Percentiles rank a stretch among this genome's conserved stretches.
Evolutionary conservation across 2,329 filamentous ascomycete species (phyloP).

Genomic region (Sclerotinia borealis): DNA sequence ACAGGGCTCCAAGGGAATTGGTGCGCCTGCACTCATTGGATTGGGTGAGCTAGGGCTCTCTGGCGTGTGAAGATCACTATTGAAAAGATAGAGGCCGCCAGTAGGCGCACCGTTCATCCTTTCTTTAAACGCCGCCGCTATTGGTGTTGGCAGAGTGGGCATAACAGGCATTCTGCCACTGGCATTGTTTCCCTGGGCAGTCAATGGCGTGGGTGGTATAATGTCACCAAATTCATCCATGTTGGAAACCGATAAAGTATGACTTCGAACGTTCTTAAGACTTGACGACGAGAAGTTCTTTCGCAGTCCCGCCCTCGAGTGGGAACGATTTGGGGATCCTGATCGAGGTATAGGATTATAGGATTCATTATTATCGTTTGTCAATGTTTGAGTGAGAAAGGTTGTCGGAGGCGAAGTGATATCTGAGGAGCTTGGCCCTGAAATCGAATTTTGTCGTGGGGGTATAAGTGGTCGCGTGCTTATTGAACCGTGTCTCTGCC

Average conservation of each 20-base stretch:
- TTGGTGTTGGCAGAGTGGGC: slow-evolving; percentile 62
- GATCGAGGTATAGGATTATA: slow-evolving; percentile 33
- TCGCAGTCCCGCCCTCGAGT: slow-evolving; percentile 41
- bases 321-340: slow-evolving; percentile 47
- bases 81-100: slow-evolving; percentile 74
- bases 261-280: slow-evolving; percentile 63
- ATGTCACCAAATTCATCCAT: slow-evolving; percentile 55
- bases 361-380: slow-evolving; percentile 34
- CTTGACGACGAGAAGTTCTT: slow-evolving; percentile 69
- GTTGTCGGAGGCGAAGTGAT: slow-evolving; percentile 30
- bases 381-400: slow-evolving; percentile 26
- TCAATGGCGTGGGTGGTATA: slow-evolving; percentile 70
- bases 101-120: slow-evolving; percentile 50
- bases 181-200: slow-evolving; percentile 40
- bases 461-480: slow-evolving; percentile 22
- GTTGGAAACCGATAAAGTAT: slow-evolving; percentile 62
- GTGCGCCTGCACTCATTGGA: slow-evolving; percentile 55
- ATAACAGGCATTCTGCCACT: slow-evolving; percentile 46
- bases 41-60: slow-evolving; percentile 60
- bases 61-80: slow-evolving; percentile 71
- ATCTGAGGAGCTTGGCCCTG: slow-evolving; percentile 28
- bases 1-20: slow-evolving; percentile 81
- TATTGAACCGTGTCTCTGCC: slow-evolving; percentile 17
- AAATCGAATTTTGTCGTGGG: slow-evolving; percentile 25
- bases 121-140: slow-evolving; percentile 55